These are phyloP conservation scores for Cryptosporidium muris DNA, from an alignment of 169 alveolate genomes.

Conservation along the genomic window DNA sequence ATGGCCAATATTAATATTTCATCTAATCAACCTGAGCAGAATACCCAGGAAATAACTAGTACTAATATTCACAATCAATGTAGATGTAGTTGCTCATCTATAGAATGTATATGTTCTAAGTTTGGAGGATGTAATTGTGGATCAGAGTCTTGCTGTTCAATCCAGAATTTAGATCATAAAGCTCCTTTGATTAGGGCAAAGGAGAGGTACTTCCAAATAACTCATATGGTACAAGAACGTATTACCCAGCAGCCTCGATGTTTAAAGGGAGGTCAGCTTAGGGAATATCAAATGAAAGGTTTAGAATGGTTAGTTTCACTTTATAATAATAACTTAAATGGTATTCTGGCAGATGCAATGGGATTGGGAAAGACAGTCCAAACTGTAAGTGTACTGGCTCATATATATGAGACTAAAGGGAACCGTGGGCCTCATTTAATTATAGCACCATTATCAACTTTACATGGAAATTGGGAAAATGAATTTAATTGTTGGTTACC, in stretches of 20 bases:
- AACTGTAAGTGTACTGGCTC: slow-evolving; percentile 90
- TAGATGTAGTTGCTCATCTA: slow-evolving; percentile 14
- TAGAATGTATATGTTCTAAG: slow-evolving; percentile 30
- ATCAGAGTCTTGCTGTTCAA: slow-evolving; percentile 45
- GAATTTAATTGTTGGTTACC: slow-evolving; percentile 97
- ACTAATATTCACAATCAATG: background rate
- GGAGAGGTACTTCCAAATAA: slow-evolving; percentile 85
- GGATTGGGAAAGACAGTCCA: slow-evolving; percentile 94
- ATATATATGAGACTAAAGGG: slow-evolving; percentile 86
- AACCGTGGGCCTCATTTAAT: slow-evolving; percentile 93
- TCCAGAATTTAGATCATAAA: background rate
- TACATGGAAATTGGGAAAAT: slow-evolving; percentile 92
- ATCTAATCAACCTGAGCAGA: background rate
- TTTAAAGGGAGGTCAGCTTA: slow-evolving; percentile 88
- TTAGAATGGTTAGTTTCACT: slow-evolving; percentile 93
- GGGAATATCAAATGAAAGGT: slow-evolving; percentile 91
- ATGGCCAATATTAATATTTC: background rate
- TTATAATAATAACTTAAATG: slow-evolving; percentile 93
- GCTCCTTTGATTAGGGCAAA: slow-evolving; percentile 70
- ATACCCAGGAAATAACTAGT: background rate
- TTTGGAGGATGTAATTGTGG: slow-evolving; percentile 14
- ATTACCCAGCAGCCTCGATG: slow-evolving; percentile 87
- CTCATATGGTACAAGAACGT: slow-evolving; percentile 91
- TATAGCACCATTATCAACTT: slow-evolving; percentile 94
- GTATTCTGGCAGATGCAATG: slow-evolving; percentile 96